phyloP scores from a whole-genome alignment of 805 yeast genomes.

The Cyberlindnera saturnus region DNA sequence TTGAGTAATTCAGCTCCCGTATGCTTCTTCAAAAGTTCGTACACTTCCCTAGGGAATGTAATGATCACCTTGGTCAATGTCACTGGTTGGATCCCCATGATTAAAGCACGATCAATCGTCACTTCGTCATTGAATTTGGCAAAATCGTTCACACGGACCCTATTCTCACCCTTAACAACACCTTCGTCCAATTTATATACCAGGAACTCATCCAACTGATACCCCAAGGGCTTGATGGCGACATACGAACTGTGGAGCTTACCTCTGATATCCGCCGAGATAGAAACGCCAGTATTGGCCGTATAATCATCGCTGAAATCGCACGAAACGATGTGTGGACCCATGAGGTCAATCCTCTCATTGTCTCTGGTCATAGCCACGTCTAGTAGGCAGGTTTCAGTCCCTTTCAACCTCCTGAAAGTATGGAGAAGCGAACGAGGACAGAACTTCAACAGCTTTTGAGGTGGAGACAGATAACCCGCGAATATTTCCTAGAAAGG shows the following conservation, averaged over 20 bases:
- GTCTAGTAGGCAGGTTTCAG: too few species aligned
- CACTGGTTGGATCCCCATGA: slow-evolving; percentile 11
- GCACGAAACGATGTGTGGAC: slow-evolving; percentile 1
- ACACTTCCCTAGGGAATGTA: slow-evolving; percentile 17
- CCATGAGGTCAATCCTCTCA: not conserved
- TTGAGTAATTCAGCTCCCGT: slow-evolving; percentile 12
- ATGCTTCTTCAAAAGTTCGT: slow-evolving; percentile 12
- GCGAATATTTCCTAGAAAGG: too few species aligned
- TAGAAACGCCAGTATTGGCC: not conserved
- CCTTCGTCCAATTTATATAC: slow-evolving; percentile 3
- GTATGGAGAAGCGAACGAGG: too few species aligned
- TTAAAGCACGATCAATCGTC: slow-evolving; percentile 16
- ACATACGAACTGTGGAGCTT: slow-evolving; percentile 3
- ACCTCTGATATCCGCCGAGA: slow-evolving; percentile 5
- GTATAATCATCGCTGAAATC: slow-evolving; percentile 8
- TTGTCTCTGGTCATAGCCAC: not conserved
- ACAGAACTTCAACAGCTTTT: too few species aligned
- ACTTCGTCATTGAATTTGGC: slow-evolving; percentile 13
- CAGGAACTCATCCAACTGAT: slow-evolving; percentile 9
- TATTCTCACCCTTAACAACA: slow-evolving; percentile 1
- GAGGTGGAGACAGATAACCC: too few species aligned
- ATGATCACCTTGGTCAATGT: slow-evolving; percentile 16
- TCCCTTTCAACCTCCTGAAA: too few species aligned
- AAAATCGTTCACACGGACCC: slow-evolving; percentile 6
- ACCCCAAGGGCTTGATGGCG: slow-evolving; percentile 17